Evolutionary conservation across 192 early-diverging fungal genomes (phyloP), one percentile per base, ranked within the genome.

Genomic region (Mortierella claussenii): DNA sequence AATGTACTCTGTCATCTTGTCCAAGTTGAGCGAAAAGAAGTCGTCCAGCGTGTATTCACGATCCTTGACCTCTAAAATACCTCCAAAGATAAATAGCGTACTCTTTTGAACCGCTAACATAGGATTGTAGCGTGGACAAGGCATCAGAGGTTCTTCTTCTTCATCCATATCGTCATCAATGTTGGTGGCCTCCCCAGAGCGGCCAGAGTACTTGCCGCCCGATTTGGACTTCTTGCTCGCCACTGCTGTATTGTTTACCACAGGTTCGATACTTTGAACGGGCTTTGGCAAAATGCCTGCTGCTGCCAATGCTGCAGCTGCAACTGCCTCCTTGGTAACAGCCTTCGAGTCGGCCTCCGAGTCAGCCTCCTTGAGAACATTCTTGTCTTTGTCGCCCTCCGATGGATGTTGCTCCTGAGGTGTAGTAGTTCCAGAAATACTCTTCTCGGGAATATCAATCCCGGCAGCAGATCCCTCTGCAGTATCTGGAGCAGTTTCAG

Each of bases 91-190:
- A 54, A 86, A 87, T 24, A 91, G 65, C 8, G 67, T 81, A 17
- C 80, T 83, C 36, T 82, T 81, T 20, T 81, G 69, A 18, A 90
- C 85, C 5, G 82, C 79, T 78, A 91, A 54, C 89, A 91, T 92
- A 13, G 85, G 68, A 66, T 90, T 91, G 65, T 88, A 92, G 4
- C 91, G 83, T 10, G 87, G 85, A 18, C 85, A 80, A 1, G 90
- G 90, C 48, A 75, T 64, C 28, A 78, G 32, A 0, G 67, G 60
- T 40, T 84, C 82, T 18, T 61, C 51, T 23, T 63, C 60, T 40
- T 83, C 70, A 1, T 70, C 62, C 0, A 57, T 59, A 27, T 60
- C 64, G 13, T 47, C 51, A 15, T 33, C 24, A 33, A 32, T 28
- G n/a, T 20, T 33, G 33, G 23, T 46, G 43, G 33, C 54, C 36